phyloP scores from a whole-genome alignment of 2,329 filamentous ascomycete genomes.

The Beauveria scarabaeidicola region DNA sequence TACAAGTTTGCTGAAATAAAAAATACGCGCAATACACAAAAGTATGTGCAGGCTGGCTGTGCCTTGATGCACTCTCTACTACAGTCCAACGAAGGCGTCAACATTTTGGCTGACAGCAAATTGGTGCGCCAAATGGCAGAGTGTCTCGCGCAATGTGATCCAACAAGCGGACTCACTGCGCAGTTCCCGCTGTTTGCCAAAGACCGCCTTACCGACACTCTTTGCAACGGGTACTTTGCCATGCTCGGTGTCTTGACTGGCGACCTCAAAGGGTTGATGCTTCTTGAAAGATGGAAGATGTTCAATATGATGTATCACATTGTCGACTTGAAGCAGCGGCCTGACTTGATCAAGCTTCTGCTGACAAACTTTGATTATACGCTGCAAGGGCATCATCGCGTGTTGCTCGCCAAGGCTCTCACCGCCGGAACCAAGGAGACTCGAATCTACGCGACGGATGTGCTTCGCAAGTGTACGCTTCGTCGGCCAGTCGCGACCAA shows the following conservation, averaged over 20 bases:
- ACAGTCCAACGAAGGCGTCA: slow-evolving; percentile 75
- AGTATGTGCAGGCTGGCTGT: slow-evolving; percentile 86
- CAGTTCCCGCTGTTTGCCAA: slow-evolving; percentile 82
- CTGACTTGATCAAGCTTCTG: slow-evolving; percentile 82
- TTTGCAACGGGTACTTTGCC: slow-evolving; percentile 89
- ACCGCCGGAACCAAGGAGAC: slow-evolving; percentile 88
- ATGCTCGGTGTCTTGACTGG: slow-evolving; percentile 83
- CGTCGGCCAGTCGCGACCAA: slow-evolving; percentile 28
- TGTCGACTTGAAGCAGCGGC: slow-evolving; percentile 79
- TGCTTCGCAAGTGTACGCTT: slow-evolving; percentile 78
- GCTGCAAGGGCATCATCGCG: slow-evolving; percentile 77
- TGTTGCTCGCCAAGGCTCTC: slow-evolving; percentile 87
- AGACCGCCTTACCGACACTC: slow-evolving; percentile 73
- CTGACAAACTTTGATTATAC: slow-evolving; percentile 90
- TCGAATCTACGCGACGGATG: slow-evolving; percentile 79
- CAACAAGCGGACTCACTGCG: slow-evolving; percentile 68
- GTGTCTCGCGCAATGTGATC: slow-evolving; percentile 90
- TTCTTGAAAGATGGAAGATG: slow-evolving; percentile 94
- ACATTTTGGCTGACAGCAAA: slow-evolving; percentile 86
- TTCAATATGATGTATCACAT: slow-evolving; percentile 99
- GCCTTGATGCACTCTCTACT: slow-evolving; percentile 79
- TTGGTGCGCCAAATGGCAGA: slow-evolving; percentile 88
- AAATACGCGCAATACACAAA: slow-evolving; percentile 87
- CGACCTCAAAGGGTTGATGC: slow-evolving; percentile 72
- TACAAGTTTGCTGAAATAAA: slow-evolving; percentile 85